phyloP scores from a whole-genome alignment of 2,329 filamentous ascomycete species.

The Epichloe baconii region DNA sequence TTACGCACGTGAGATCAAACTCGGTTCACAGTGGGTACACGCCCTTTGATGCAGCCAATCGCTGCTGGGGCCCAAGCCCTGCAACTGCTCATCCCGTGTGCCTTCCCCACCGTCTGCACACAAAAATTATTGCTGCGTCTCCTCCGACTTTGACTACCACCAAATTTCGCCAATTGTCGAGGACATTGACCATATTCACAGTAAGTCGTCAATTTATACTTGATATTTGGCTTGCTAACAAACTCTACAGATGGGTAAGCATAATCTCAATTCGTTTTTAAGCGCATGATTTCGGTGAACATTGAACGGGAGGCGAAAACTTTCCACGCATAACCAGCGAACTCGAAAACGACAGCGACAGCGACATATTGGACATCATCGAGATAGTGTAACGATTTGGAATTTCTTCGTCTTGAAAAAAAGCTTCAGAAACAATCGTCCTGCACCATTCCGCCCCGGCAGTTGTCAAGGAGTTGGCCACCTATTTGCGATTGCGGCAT shows the following conservation, averaged over 20 bases:
- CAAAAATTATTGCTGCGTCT: slow-evolving; percentile 28
- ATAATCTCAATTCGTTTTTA: slow-evolving; percentile 12
- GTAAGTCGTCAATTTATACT: slow-evolving; percentile 29
- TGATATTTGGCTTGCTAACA: slow-evolving; percentile 28
- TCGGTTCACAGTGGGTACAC: not conserved
- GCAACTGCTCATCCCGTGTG: slow-evolving; percentile 18
- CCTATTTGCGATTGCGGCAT: not conserved
- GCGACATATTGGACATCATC: not conserved
- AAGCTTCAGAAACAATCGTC: no score
- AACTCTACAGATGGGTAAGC: slow-evolving; percentile 47
- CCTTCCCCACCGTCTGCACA: slow-evolving; percentile 28
- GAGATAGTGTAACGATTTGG: not conserved
- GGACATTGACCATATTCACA: slow-evolving; percentile 34
- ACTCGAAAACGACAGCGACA: not conserved
- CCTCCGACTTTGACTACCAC: slow-evolving; percentile 26
- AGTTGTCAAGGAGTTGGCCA: not conserved
- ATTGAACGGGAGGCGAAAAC: not conserved
- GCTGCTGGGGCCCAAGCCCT: slow-evolving; percentile 24
- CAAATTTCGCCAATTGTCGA: slow-evolving; percentile 29
- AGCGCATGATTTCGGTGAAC: not conserved
- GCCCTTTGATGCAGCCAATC: slow-evolving; percentile 17
- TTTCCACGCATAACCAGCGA: not conserved
- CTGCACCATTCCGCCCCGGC: no score
- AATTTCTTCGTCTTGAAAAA: no score
- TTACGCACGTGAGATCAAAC: slow-evolving; percentile 2